Percentiles rank a stretch among this genome's conserved stretches.
Conservation (phyloP, 208 protist genomes). For the Wallacemonas sp. region DNA sequence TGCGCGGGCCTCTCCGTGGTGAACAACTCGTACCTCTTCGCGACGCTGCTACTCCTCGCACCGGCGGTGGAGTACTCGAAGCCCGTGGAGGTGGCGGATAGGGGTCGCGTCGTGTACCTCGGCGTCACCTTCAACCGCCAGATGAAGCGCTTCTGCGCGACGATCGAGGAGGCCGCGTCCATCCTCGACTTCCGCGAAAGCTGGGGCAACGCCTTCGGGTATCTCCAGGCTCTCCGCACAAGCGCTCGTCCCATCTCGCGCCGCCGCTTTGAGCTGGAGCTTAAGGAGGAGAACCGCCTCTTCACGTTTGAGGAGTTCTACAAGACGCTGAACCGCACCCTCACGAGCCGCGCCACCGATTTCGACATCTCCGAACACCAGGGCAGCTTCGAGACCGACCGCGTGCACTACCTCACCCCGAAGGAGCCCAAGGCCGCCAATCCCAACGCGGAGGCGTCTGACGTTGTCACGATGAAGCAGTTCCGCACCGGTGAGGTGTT, state of each 20-base stretch:
- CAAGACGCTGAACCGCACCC: constrained; percentile 52
- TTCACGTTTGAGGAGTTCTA: constrained; percentile 72
- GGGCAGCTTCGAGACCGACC: constrained; percentile 71
- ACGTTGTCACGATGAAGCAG: constrained; percentile 60
- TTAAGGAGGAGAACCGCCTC: constrained; percentile 73
- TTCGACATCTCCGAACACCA: constrained; percentile 82
- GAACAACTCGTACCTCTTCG: constrained; percentile 76
- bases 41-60: constrained; percentile 76
- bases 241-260: constrained; percentile 58
- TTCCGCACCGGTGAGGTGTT: constrained; percentile 56
- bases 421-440: constrained; percentile 39
- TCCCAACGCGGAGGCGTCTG: constrained; percentile 47
- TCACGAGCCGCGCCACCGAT: constrained; percentile 72
- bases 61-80: constrained; percentile 84
- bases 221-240: constrained; percentile 75
- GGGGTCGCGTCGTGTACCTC: constrained; percentile 74
- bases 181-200: constrained; percentile 87
- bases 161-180: constrained; percentile 62
- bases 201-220: constrained; percentile 63
- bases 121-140: constrained; percentile 84
- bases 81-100: constrained; percentile 48
- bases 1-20: constrained; percentile 60
- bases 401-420: constrained; percentile 57
- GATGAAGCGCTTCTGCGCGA: constrained; percentile 83
- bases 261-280: constrained; percentile 58